These are phyloP conservation scores for Coprinopsis strossmayeri DNA, from an alignment of 768 basidiomycete species.

Conservation along the genomic window DNA sequence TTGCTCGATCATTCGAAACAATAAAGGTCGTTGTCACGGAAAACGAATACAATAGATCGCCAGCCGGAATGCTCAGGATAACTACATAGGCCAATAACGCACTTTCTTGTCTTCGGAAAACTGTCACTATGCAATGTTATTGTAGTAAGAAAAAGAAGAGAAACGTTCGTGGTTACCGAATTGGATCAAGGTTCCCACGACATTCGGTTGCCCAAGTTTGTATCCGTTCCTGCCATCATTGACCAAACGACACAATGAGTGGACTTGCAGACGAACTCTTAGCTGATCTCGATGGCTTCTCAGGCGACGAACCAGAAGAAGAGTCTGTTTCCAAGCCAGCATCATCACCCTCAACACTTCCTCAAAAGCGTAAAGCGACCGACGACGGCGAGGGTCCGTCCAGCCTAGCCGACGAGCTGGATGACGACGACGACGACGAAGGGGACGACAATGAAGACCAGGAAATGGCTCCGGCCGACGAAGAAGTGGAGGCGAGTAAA, in stretches of 20 bases:
- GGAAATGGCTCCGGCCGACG: slow-evolving; percentile 33
- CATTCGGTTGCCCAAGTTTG: background rate
- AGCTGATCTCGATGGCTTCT: slow-evolving; percentile 85
- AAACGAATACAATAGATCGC: background rate
- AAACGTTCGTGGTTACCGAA: too few relatives aligned
- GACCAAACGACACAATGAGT: slow-evolving; percentile 41
- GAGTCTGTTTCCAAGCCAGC: slow-evolving; percentile 22
- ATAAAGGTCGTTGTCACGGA: background rate
- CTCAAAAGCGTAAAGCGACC: slow-evolving; percentile 58
- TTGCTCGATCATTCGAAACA: background rate
- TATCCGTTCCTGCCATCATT: too few relatives aligned
- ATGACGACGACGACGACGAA: slow-evolving; percentile 38
- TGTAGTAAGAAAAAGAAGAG: too few relatives aligned
- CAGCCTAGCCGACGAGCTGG: slow-evolving; percentile 7
- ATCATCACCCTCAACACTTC: slow-evolving; percentile 18
- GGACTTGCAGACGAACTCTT: slow-evolving; percentile 88
- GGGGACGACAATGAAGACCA: slow-evolving; percentile 49
- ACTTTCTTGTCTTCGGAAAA: too few relatives aligned
- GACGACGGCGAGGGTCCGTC: background rate
- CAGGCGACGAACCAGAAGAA: slow-evolving; percentile 57
- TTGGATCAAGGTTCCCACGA: too few relatives aligned
- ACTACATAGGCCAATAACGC: too few relatives aligned
- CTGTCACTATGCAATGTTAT: too few relatives aligned
- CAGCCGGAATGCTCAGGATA: too few relatives aligned
- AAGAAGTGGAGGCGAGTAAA: slow-evolving; percentile 40